These are phyloP conservation scores for Phaeotremella skinneri DNA, from an alignment of 768 basidiomycete genomes.

Conservation along the genomic window DNA sequence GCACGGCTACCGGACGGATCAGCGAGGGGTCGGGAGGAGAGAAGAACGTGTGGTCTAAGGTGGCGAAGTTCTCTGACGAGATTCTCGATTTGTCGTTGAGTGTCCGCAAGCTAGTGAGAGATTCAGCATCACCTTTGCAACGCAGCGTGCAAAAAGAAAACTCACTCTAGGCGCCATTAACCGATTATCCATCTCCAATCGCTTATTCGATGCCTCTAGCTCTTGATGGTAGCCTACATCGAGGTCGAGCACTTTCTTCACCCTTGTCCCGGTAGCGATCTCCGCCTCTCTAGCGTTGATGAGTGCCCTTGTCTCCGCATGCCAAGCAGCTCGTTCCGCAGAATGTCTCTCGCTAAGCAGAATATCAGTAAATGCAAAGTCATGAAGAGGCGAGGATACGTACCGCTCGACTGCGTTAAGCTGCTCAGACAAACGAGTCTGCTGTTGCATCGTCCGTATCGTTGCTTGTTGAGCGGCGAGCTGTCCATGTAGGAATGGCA, in stretches of 20 bases:
- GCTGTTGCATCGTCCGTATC: conserved; percentile 39
- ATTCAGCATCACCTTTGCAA: conserved; percentile 10
- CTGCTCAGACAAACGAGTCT: conserved; percentile 27
- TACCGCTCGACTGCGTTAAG: conserved; percentile 35
- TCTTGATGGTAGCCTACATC: conserved; percentile 49
- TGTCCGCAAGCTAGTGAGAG: conserved; percentile 36
- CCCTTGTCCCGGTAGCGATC: conserved; percentile 36
- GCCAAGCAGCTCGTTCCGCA: conserved; percentile 41
- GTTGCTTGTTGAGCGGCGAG: conserved; percentile 37
- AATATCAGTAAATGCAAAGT: neutral
- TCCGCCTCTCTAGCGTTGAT: conserved; percentile 29
- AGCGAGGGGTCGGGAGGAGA: conserved; percentile 15
- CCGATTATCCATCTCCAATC: conserved; percentile 48
- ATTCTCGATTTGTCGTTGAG: conserved; percentile 44
- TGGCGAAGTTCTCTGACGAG: conserved; percentile 43
- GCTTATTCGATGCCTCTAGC: conserved; percentile 44
- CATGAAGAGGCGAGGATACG: conserved; percentile 9
- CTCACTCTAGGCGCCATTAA: conserved; percentile 47
- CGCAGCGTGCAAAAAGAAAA: neutral
- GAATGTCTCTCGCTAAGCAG: conserved; percentile 29
- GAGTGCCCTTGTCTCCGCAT: conserved; percentile 34
- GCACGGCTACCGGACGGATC: neutral
- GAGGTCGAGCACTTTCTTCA: conserved; percentile 34
- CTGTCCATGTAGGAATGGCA: conserved; percentile 39
- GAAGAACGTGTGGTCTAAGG: conserved; percentile 39